Evolutionary conservation across 257 asterid genomes (phyloP).

Genomic region (Gardenia jasminoides): DNA sequence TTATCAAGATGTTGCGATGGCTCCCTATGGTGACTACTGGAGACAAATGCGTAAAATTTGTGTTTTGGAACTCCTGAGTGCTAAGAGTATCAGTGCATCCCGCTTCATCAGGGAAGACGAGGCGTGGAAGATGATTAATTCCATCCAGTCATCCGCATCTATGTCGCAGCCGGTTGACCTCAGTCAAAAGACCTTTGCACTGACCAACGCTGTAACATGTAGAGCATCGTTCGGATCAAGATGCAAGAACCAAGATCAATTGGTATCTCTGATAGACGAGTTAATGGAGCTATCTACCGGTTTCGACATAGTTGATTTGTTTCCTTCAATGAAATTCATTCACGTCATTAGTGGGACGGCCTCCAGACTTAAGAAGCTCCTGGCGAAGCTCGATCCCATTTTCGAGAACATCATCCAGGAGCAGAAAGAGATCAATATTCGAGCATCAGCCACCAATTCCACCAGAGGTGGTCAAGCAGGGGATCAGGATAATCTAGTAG

Average conservation of each 20-base stretch:
- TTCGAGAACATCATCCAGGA: slow-evolving; percentile 15
- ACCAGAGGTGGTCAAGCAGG: too few species aligned
- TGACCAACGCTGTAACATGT: slow-evolving; percentile 4
- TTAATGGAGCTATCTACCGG: not conserved
- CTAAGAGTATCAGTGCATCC: slow-evolving; percentile 15
- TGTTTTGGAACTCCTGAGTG: slow-evolving; percentile 20
- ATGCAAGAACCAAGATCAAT: slow-evolving; percentile 23
- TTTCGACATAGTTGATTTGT: slow-evolving; percentile 20
- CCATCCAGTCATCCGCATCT: not conserved
- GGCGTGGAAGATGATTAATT: slow-evolving; percentile 5
- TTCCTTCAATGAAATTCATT: slow-evolving; percentile 26
- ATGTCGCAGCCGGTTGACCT: not conserved
- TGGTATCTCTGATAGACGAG: not conserved
- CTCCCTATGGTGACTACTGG: slow-evolving; percentile 32
- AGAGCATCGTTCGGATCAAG: slow-evolving; percentile 27
- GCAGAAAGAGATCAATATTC: slow-evolving; percentile 14
- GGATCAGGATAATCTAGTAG: slow-evolving; percentile 20
- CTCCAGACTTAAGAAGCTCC: slow-evolving; percentile 5
- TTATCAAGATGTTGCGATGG: slow-evolving; percentile 17
- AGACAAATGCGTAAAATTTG: slow-evolving; percentile 27
- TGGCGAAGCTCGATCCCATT: slow-evolving; percentile 6
- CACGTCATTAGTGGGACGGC: slow-evolving; percentile 16
- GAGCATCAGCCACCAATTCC: too few species aligned
- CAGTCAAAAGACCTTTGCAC: slow-evolving; percentile 5
- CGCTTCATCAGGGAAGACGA: slow-evolving; percentile 18